Evolutionary conservation across 805 yeast genomes (phyloP).

Genomic region (Candida namnaoensis): DNA sequence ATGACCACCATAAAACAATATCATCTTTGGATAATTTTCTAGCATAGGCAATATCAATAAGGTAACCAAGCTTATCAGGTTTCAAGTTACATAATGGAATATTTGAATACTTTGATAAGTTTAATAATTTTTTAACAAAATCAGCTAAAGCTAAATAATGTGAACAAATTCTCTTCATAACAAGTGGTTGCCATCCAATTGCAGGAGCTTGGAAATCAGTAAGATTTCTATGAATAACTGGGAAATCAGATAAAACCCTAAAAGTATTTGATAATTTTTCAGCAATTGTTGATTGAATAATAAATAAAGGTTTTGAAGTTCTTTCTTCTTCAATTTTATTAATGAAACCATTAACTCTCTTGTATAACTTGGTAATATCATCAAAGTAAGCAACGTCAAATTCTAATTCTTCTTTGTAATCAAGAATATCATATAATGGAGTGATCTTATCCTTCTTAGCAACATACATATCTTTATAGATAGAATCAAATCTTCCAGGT

Average conservation of each 20-base stretch:
- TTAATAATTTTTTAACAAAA: slow-evolving; percentile 60
- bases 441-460: slow-evolving; percentile 37
- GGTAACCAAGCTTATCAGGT: slow-evolving; percentile 65
- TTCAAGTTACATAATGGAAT: slow-evolving; percentile 84
- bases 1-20: slow-evolving; percentile 92
- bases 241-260: slow-evolving; percentile 43
- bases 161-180: slow-evolving; percentile 56
- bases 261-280: slow-evolving; percentile 37
- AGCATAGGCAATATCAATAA: slow-evolving; percentile 84
- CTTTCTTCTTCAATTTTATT: slow-evolving; percentile 54
- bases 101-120: slow-evolving; percentile 62
- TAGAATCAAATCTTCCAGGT: slow-evolving; percentile 41
- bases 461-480: slow-evolving; percentile 45
- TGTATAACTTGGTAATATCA: slow-evolving; percentile 46
- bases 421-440: slow-evolving; percentile 35
- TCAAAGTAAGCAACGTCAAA: slow-evolving; percentile 50
- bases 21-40: slow-evolving; percentile 57
- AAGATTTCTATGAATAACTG: slow-evolving; percentile 51
- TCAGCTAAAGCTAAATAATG: slow-evolving; percentile 67
- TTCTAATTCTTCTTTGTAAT: slow-evolving; percentile 40
- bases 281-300: slow-evolving; percentile 66
- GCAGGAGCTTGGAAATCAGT: slow-evolving; percentile 59
- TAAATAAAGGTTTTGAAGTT: slow-evolving; percentile 54
- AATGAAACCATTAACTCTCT: slow-evolving; percentile 45
- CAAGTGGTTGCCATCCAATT: slow-evolving; percentile 70